A percentile compares a stretch with the other conserved stretches of the same genome.
These are phyloP conservation scores for Stemphylium vesicarium DNA, from an alignment of 2,329 filamentous ascomycete species.

Conservation along the genomic window DNA sequence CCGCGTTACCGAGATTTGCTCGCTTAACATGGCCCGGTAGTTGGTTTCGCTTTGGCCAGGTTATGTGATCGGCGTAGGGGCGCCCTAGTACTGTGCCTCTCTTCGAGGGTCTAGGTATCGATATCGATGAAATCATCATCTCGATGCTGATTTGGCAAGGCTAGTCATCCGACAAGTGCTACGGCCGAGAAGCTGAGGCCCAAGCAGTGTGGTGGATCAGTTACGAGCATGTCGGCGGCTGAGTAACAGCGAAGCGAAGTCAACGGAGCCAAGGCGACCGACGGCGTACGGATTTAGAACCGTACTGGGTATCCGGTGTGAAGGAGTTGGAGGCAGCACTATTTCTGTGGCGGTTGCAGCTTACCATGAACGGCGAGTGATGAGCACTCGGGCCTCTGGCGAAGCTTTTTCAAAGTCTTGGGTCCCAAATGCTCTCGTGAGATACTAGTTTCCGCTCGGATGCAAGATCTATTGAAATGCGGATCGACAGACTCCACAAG, in stretches of 20 bases:
- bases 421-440: constrained; percentile 10
- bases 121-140: not conserved
- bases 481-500: constrained; percentile 8
- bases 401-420: not conserved
- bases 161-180: not conserved
- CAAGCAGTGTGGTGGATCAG: constrained; percentile 4
- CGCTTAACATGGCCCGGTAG: not conserved
- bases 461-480: constrained; percentile 19
- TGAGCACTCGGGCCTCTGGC: constrained; percentile 1
- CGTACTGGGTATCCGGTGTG: constrained; percentile 1
- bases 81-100: not conserved
- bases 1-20: constrained; percentile 6
- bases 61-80: not conserved
- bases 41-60: not conserved
- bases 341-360: not conserved
- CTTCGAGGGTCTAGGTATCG: not conserved
- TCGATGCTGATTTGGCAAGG: not conserved
- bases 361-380: constrained; percentile 9
- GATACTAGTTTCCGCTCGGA: constrained; percentile 4
- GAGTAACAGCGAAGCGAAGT: constrained; percentile 13
- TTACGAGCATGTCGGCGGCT: constrained; percentile 22
- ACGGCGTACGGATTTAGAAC: constrained; percentile 7
- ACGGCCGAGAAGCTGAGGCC: constrained; percentile 19
- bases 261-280: constrained; percentile 9
- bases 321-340: not conserved